phyloP scores from a whole-genome alignment of 139 green algal genomes.

The Picochlorum sp. region DNA sequence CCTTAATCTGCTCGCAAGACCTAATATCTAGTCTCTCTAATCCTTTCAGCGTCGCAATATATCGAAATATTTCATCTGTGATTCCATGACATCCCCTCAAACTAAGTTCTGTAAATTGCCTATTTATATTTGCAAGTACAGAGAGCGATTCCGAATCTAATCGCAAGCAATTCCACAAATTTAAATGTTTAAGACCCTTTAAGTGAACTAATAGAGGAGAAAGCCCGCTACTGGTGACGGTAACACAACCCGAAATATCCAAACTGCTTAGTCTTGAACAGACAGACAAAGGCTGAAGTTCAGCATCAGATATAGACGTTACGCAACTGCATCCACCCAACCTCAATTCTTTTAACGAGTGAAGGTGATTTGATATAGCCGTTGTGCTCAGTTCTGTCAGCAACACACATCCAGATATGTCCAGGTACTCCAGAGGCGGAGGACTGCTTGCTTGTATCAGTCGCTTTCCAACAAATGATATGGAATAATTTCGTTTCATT shows the following conservation, averaged over 20 bases:
- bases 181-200: slow-evolving; percentile 9
- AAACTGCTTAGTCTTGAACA: slow-evolving; percentile 10
- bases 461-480: no score
- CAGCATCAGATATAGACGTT: slow-evolving; percentile 24
- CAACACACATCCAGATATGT: slow-evolving; percentile 21
- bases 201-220: slow-evolving; percentile 4
- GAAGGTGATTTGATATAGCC: slow-evolving; percentile 5
- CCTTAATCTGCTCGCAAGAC: slow-evolving; percentile 33
- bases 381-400: slow-evolving; percentile 14
- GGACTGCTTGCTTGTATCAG: background rate
- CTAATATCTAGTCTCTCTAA: slow-evolving; percentile 27
- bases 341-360: slow-evolving; percentile 4
- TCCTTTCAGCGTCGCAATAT: slow-evolving; percentile 4
- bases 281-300: slow-evolving; percentile 2
- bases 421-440: slow-evolving; percentile 8
- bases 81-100: slow-evolving; percentile 37
- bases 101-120: slow-evolving; percentile 12
- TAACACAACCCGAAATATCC: slow-evolving; percentile 27
- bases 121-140: slow-evolving; percentile 3
- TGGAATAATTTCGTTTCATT: no score
- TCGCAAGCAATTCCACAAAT: slow-evolving; percentile 37
- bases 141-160: slow-evolving; percentile 9
- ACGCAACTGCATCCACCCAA: slow-evolving; percentile 29
- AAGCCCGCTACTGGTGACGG: slow-evolving; percentile 21
- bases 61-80: slow-evolving; percentile 7